Conservation (phyloP, 768 basidiomycete species). For the Agaricus subrufescens region DNA sequence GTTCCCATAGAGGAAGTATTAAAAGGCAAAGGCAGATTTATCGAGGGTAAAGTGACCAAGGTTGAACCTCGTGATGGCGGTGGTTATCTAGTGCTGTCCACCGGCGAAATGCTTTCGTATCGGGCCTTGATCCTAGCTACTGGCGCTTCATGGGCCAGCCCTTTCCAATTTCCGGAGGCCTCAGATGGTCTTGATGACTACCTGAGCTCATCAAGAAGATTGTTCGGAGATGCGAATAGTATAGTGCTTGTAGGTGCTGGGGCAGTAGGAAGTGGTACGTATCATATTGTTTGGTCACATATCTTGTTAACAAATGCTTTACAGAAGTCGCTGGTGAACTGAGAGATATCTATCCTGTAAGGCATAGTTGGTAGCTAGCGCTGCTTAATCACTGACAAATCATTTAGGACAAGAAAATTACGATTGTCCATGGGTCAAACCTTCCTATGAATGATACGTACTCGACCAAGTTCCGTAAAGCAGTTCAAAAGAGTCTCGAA, state of each 20-base stretch:
- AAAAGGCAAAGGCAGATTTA: slow-evolving; percentile 35
- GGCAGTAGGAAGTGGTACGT: slow-evolving; percentile 43
- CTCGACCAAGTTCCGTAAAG: slow-evolving; percentile 41
- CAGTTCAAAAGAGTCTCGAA: slow-evolving; percentile 30
- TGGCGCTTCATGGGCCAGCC: slow-evolving; percentile 42
- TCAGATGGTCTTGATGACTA: slow-evolving; percentile 18
- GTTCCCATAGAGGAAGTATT: slow-evolving; percentile 46
- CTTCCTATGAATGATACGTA: slow-evolving; percentile 48
- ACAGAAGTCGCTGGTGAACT: slow-evolving; percentile 40
- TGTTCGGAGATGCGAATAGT: slow-evolving; percentile 27
- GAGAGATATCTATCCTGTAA: slow-evolving; percentile 33
- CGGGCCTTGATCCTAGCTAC: slow-evolving; percentile 50
- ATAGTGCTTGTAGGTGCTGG: slow-evolving; percentile 54
- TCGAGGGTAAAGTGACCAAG: slow-evolving; percentile 26
- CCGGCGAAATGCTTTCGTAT: slow-evolving; percentile 40
- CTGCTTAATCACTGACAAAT: slow-evolving; percentile 7
- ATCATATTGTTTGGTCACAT: neutral
- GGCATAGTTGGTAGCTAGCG: slow-evolving; percentile 2
- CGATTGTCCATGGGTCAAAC: slow-evolving; percentile 48
- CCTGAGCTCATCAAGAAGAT: slow-evolving; percentile 21
- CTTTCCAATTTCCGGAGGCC: slow-evolving; percentile 23
- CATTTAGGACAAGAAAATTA: slow-evolving; percentile 36
- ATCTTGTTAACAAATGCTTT: neutral
- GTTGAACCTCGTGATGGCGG: slow-evolving; percentile 19
- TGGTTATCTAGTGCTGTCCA: slow-evolving; percentile 39